Evolutionary conservation across 208 protist species (phyloP).

Genomic region (Crithidia sp.): DNA sequence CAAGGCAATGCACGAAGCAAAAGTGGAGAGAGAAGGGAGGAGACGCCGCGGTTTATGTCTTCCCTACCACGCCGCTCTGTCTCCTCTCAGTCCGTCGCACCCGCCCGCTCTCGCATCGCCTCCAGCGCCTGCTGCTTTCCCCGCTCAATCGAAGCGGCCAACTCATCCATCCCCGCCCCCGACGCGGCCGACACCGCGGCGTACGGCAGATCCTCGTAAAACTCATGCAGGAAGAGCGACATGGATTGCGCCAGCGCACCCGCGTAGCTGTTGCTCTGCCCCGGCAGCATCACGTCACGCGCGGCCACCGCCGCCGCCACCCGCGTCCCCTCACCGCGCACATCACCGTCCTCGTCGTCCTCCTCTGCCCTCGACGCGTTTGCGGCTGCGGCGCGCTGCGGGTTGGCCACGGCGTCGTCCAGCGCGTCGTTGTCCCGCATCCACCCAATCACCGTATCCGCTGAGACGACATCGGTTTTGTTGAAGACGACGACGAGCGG

Average conservation of each 20-base stretch:
- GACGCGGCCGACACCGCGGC: slow-evolving; percentile 95
- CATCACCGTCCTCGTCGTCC: slow-evolving; percentile 8
- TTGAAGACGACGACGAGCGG: slow-evolving; percentile 99
- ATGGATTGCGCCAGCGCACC: slow-evolving; percentile 93
- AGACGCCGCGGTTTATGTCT: too few species aligned
- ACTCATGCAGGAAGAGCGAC: slow-evolving; percentile 97
- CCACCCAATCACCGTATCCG: slow-evolving; percentile 90
- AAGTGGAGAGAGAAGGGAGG: too few species aligned
- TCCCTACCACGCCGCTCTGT: neutral
- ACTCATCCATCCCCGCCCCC: slow-evolving; percentile 89
- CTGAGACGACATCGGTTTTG: slow-evolving; percentile 95
- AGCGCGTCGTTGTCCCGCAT: slow-evolving; percentile 95
- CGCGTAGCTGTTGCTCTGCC: slow-evolving; percentile 76
- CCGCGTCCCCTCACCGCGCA: slow-evolving; percentile 24
- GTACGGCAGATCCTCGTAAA: slow-evolving; percentile 93
- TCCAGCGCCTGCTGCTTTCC: slow-evolving; percentile 79
- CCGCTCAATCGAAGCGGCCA: slow-evolving; percentile 78
- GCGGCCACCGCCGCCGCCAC: slow-evolving; percentile 20
- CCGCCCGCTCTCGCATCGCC: slow-evolving; percentile 27
- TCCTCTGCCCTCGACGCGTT: neutral
- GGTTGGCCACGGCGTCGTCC: slow-evolving; percentile 70
- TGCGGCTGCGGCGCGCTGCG: neutral
- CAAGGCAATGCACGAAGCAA: too few species aligned
- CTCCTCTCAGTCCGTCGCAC: neutral
- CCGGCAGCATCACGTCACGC: slow-evolving; percentile 5